Conservation (phyloP, 1,284 basidiomycete species). For the Trametes versicolor region DNA sequence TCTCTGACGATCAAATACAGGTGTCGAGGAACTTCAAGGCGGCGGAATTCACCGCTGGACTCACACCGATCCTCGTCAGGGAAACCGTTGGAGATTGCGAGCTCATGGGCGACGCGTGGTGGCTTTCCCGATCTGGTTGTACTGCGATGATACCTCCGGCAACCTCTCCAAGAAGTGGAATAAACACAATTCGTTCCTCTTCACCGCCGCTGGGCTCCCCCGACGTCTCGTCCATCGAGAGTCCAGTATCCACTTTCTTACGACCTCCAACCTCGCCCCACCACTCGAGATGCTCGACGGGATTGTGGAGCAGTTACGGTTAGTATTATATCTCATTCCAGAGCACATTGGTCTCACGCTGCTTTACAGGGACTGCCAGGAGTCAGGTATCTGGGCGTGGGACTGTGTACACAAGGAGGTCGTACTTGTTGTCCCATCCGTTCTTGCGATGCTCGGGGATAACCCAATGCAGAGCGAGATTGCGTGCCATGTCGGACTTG, state of each 20-base stretch:
- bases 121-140: conserved; percentile 34
- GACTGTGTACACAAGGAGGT: conserved; percentile 42
- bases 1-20: not conserved
- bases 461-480: conserved; percentile 59
- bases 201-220: conserved; percentile 45
- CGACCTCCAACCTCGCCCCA: conserved; percentile 51
- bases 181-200: conserved; percentile 51
- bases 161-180: conserved; percentile 51
- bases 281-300: conserved; percentile 55
- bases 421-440: conserved; percentile 47
- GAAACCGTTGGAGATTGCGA: not conserved
- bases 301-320: conserved; percentile 32
- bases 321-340: too few species aligned
- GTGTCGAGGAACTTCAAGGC: not conserved
- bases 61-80: not conserved
- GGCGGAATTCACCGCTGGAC: conserved; percentile 12
- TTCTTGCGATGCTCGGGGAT: conserved; percentile 51
- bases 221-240: conserved; percentile 35
- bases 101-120: conserved; percentile 25
- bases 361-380: conserved; percentile 37
- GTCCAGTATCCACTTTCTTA: conserved; percentile 50
- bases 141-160: conserved; percentile 40
- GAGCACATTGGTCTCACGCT: too few species aligned
- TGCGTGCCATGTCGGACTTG: conserved; percentile 51
- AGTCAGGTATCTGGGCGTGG: conserved; percentile 49